Conservation (phyloP, 2,329 filamentous ascomycete species). For the Aspergillus niger region DNA sequence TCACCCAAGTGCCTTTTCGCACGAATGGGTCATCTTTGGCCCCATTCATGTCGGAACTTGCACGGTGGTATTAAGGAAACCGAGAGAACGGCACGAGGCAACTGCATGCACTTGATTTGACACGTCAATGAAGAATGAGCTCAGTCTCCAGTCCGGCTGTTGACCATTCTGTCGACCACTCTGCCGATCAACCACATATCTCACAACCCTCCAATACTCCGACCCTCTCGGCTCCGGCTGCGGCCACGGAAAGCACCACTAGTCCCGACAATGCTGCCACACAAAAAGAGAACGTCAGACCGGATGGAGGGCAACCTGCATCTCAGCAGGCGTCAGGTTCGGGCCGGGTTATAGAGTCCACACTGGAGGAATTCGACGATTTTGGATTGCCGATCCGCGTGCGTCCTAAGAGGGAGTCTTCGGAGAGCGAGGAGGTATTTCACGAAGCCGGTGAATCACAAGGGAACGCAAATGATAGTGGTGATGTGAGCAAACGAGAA, state of each 20-base stretch:
- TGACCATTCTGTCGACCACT: conserved; percentile 30
- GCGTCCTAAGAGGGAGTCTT: conserved; percentile 20
- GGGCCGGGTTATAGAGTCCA: conserved; percentile 9
- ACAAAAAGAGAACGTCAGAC: conserved; percentile 21
- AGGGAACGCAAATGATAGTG: background rate
- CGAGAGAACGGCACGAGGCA: background rate
- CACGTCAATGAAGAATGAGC: conserved; percentile 35
- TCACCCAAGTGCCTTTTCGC: background rate
- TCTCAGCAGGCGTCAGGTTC: conserved; percentile 6
- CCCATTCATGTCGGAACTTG: conserved; percentile 3
- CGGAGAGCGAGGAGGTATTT: conserved; percentile 21
- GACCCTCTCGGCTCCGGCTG: conserved; percentile 6
- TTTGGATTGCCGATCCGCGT: conserved; percentile 43
- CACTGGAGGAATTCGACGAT: conserved; percentile 37
- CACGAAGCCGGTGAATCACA: conserved; percentile 24
- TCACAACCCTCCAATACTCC: conserved; percentile 16
- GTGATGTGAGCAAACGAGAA: background rate
- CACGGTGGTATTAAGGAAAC: conserved; percentile 5
- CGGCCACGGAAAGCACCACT: conserved; percentile 10
- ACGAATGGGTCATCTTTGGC: conserved; percentile 3
- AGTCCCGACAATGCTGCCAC: conserved; percentile 14
- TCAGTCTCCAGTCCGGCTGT: conserved; percentile 29
- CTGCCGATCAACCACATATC: conserved; percentile 19
- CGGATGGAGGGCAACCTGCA: conserved; percentile 8
- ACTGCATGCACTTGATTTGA: background rate